Evolutionary conservation across 169 alveolate genomes (phyloP), one percentile per base, ranked within the genome.

Genomic region (Plasmodium inui): DNA sequence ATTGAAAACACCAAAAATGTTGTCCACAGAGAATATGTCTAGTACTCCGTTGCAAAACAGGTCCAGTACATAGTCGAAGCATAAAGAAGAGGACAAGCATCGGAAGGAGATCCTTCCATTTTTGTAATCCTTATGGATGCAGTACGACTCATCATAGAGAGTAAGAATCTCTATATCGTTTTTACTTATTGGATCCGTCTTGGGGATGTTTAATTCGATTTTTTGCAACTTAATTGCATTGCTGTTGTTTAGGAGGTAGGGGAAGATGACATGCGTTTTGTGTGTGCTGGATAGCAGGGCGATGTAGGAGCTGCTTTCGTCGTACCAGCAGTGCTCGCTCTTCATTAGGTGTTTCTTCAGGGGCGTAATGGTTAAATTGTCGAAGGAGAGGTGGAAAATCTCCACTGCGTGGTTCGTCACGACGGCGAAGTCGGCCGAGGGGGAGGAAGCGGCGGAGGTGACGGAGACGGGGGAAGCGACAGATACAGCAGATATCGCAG

Each of bases 71-170:
- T 88, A 88, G 70, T 88, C 94, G 81, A 88, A 88, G 70, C 41
- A 88, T 8, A 88, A 32, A n/a, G 89, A 78, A 3, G 94, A 88
- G 6, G 94, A 88, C 39, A 88, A 72, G 39, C 94, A 88, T 1
- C 94, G 94, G 39, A 88, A 78, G 19, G 94, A 88, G 46, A 88
- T 88, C 19, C 94, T 78, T 12, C 94, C 94, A 78, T 78, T 88
- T 72, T 78, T 46, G 44, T 22, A 61, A 78, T 88, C 94, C 81
- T 88, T 88, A 79, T 88, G 94, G 26, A 88, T 88, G 57, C 94
- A 88, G 70, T 88, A 88, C 12, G 94, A 78, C 3, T 88, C 94
- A 76, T 78, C 55, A 78, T 88, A 88, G 10, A 88, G 32, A 3
- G 88, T 88, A n/a, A 88, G 28, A 5, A 88, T 78, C 57, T 88